Evolutionary conservation across 768 basidiomycete species (phyloP).

Genomic region (Rhodosporidiobolus odoratus): DNA sequence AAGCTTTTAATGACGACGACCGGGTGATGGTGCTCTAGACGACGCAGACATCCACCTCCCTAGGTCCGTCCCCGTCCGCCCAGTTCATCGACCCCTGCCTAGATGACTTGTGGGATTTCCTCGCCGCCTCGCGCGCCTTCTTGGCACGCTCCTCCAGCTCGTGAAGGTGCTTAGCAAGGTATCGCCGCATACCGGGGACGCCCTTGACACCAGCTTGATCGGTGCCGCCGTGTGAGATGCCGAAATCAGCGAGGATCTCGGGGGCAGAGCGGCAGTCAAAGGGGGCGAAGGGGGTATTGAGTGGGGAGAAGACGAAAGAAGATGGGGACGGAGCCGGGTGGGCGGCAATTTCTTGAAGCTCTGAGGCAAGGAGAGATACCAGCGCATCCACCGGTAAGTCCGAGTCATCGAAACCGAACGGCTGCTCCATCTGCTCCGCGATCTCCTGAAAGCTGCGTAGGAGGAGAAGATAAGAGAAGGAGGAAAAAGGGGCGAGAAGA

Average conservation of each 20-base stretch:
- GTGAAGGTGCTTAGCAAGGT: constrained; percentile 22
- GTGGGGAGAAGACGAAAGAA: constrained; percentile 55
- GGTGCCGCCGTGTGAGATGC: constrained; percentile 36
- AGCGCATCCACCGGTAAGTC: constrained; percentile 56
- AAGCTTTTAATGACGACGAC: background rate
- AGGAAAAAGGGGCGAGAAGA: background rate
- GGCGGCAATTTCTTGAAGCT: constrained; percentile 63
- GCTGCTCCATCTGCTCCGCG: constrained; percentile 43
- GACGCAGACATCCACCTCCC: background rate
- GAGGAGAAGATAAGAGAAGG: constrained; percentile 17
- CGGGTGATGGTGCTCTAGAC: background rate
- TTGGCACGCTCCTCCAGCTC: constrained; percentile 18
- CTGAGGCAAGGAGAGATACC: constrained; percentile 62
- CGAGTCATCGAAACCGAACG: constrained; percentile 46
- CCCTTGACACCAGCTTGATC: constrained; percentile 45
- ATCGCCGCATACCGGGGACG: constrained; percentile 22
- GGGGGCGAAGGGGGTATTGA: constrained; percentile 69
- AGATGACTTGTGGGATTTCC: background rate
- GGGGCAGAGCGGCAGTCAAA: constrained; percentile 57
- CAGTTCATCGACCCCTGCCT: background rate
- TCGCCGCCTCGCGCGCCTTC: background rate
- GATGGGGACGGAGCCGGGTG: constrained; percentile 58
- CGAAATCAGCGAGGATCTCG: constrained; percentile 51
- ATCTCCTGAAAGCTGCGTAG: constrained; percentile 46
- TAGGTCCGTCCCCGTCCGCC: background rate